Base-by-base conservation (phyloP, 192 early-diverging fungal genomes). In the Coemansia sp. region DNA sequence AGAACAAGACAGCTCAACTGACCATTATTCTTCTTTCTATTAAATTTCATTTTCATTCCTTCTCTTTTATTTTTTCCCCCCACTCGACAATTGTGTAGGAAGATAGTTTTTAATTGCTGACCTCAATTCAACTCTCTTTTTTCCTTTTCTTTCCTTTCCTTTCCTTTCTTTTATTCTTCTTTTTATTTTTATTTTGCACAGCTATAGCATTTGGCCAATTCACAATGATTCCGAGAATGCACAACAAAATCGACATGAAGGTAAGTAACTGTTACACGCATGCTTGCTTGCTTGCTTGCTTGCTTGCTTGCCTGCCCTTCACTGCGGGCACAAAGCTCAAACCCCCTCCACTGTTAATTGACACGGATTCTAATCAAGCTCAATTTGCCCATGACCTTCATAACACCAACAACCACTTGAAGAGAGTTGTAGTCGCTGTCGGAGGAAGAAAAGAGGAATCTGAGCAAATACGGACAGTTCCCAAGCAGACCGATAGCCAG, bases 221-320 rank as follows among this genome's bases (percentile, higher is more conserved):
- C 37, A 39, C 40, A 65, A 77, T 77, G 74, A 39, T 60, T 60
- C 64, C 74, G 21, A 62, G 61, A 21, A 66, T 37, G 45, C 45
- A 63, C 19, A 15, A 59, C n/a, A 76, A 76, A 45, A 41, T 76
- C 55, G 68, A 71, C 41, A 16, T 71, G 8, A 67, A 47, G 41
- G 73, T 76, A 76, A 22, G 73, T 66, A 26, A 36, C 49, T 47
- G 8, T 8, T 42, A n/a, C n/a, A n/a, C n/a, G n/a, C n/a, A n/a
- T n/a, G 3, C 42, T 5, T 56, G 19, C 4, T 15, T 47, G 16
- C 13, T 16, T 18, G 47, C 42, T n/a, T n/a, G 3, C 42, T 5
- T 56, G 19, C 4, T 15, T 47, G 16, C 13, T 16, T 18, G 47
- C 42, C 41, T n/a, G 11, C 41, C 41, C 6, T 11, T 6, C 41